phyloP scores from a whole-genome alignment of 2,329 filamentous ascomycete genomes.

The Trichoderma citrinoviride region DNA sequence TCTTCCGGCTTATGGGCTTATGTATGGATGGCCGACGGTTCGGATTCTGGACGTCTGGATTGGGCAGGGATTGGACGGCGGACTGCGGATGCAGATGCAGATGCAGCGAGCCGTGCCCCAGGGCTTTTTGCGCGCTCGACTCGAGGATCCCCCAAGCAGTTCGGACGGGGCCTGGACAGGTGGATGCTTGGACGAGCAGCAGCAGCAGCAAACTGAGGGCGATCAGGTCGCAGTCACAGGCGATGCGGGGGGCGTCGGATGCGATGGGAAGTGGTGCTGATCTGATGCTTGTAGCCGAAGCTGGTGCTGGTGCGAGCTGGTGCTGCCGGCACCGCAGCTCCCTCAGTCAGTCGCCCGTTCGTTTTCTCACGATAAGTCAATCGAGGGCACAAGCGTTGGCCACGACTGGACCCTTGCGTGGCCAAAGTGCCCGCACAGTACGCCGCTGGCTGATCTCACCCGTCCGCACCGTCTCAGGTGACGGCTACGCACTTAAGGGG shows the following conservation, averaged over 20 bases:
- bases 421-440: conserved; percentile 17
- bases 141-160: conserved; percentile 1
- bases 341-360: too few relatives aligned
- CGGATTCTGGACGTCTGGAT: conserved; percentile 3
- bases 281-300: not conserved
- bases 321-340: not conserved
- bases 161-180: not conserved
- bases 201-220: not conserved
- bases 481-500: not conserved
- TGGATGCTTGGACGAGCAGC: too few relatives aligned
- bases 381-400: not conserved
- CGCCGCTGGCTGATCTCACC: not conserved
- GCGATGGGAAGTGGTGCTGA: not conserved
- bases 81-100: not conserved
- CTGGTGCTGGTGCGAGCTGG: not conserved
- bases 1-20: not conserved
- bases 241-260: not conserved
- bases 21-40: not conserved
- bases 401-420: not conserved
- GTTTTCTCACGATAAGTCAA: not conserved
- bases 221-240: not conserved
- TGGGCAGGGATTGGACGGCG: not conserved
- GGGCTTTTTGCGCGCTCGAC: conserved; percentile 1
- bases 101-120: conserved; percentile 2
- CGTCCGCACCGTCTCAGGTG: conserved; percentile 13